Evolutionary conservation across 2,329 filamentous ascomycete genomes (phyloP).

Genomic region (Esteya vermicola): DNA sequence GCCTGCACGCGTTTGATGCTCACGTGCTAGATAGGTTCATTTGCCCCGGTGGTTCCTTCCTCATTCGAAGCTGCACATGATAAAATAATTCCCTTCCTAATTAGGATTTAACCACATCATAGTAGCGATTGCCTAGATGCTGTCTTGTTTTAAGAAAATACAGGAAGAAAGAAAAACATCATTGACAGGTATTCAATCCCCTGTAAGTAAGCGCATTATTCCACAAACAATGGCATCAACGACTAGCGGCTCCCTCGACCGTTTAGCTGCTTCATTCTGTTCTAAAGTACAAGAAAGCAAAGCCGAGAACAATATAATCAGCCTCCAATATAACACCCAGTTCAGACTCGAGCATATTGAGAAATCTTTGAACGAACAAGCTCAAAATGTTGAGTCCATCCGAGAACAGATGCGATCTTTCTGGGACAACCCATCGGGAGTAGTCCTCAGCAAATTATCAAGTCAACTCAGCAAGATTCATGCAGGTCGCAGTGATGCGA

Average conservation of each 20-base stretch:
- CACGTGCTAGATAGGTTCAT: too few species aligned
- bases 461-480: slow-evolving; percentile 5
- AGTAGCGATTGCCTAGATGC: too few species aligned
- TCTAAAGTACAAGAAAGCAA: slow-evolving; percentile 9
- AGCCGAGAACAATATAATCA: slow-evolving; percentile 2
- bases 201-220: too few species aligned
- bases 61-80: too few species aligned
- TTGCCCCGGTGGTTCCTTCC: too few species aligned
- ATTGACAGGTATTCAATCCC: too few species aligned
- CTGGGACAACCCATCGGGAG: slow-evolving; percentile 6
- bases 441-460: slow-evolving; percentile 7
- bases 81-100: too few species aligned
- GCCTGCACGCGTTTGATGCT: too few species aligned
- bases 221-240: neutral
- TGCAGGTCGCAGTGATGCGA: slow-evolving; percentile 2
- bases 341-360: slow-evolving; percentile 8
- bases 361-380: slow-evolving; percentile 5
- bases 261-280: slow-evolving; percentile 8
- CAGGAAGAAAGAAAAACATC: too few species aligned
- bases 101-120: too few species aligned
- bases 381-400: neutral
- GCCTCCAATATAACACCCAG: slow-evolving; percentile 5
- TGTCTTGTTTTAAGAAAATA: too few species aligned
- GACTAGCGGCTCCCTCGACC: slow-evolving; percentile 6
- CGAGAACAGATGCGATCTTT: slow-evolving; percentile 7